Evolutionary conservation across 805 yeast species (phyloP).

Genomic region (Metschnikowia koreensis): DNA sequence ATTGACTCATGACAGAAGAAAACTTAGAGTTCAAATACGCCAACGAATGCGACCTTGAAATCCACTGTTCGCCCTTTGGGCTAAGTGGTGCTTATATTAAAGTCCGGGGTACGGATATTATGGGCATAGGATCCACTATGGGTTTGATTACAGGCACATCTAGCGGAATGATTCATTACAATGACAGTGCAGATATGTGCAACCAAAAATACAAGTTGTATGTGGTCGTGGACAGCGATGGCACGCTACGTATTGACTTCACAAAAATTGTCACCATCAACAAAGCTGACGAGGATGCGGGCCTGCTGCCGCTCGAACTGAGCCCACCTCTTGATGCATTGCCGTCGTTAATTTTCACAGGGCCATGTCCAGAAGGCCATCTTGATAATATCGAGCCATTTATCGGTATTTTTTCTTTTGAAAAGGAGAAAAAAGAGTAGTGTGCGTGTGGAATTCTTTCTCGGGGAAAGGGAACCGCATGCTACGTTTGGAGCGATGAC

Average conservation of each 20-base stretch:
- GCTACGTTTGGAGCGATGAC: too few relatives aligned
- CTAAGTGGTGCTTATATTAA: slow-evolving; percentile 50
- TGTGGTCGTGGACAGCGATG: slow-evolving; percentile 47
- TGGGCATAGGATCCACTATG: slow-evolving; percentile 58
- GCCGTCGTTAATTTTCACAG: slow-evolving; percentile 51
- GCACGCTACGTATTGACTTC: slow-evolving; percentile 49
- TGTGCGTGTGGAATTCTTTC: too few relatives aligned
- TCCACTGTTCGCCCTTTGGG: slow-evolving; percentile 58
- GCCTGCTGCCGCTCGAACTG: slow-evolving; percentile 12
- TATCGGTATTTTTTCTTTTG: slow-evolving; percentile 55
- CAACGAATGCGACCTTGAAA: slow-evolving; percentile 50
- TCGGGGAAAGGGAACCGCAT: too few relatives aligned
- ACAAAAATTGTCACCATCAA: slow-evolving; percentile 41
- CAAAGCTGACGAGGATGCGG: slow-evolving; percentile 24
- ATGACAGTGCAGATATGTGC: slow-evolving; percentile 44
- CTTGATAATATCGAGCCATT: slow-evolving; percentile 54
- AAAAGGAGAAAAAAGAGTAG: slow-evolving; percentile 34
- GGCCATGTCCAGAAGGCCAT: slow-evolving; percentile 51
- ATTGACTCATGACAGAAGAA: background rate
- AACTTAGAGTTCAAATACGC: slow-evolving; percentile 40
- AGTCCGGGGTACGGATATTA: slow-evolving; percentile 46
- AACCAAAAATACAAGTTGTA: slow-evolving; percentile 49
- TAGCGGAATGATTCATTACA: slow-evolving; percentile 48
- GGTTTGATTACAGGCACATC: slow-evolving; percentile 54
- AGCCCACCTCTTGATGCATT: slow-evolving; percentile 38